A percentile compares a stretch with the other conserved stretches of the same genome.
These are phyloP conservation scores for Fraxinus angustifolia DNA, from an alignment of 305 asterid genomes.

Conservation along the genomic window DNA sequence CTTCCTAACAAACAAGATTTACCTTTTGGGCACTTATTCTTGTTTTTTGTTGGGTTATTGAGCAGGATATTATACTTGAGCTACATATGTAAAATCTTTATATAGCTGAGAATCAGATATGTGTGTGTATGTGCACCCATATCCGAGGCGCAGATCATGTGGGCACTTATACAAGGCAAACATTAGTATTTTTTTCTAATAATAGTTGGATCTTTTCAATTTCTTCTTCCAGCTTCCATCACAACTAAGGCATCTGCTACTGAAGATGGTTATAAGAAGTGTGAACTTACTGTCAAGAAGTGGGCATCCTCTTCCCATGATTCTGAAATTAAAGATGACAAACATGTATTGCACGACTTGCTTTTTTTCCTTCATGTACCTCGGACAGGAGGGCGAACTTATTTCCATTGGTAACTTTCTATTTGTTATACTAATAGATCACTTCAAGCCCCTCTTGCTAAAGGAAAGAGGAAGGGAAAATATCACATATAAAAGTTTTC, in stretches of 20 bases:
- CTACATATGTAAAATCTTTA: neutral
- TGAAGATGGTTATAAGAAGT: slow-evolving; percentile 49
- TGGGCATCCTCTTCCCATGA: slow-evolving; percentile 78
- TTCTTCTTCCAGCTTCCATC: slow-evolving; percentile 40
- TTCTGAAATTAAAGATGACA: slow-evolving; percentile 53
- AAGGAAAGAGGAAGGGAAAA: slow-evolving; percentile 6
- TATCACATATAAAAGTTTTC: neutral
- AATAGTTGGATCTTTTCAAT: neutral
- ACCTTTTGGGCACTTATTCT: neutral
- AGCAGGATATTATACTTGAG: neutral
- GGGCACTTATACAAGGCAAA: neutral
- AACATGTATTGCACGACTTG: slow-evolving; percentile 65
- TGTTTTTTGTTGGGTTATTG: neutral
- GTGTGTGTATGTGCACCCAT: neutral
- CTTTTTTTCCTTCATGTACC: slow-evolving; percentile 96
- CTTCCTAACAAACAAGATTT: neutral
- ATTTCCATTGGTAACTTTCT: slow-evolving; percentile 69
- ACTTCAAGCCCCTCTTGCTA: slow-evolving; percentile 4
- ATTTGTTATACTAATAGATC: slow-evolving; percentile 5
- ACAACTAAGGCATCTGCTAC: slow-evolving; percentile 37
- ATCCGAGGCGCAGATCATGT: neutral
- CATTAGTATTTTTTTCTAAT: neutral
- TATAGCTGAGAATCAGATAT: neutral
- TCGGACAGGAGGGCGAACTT: slow-evolving; percentile 95
- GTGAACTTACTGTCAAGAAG: slow-evolving; percentile 63